These are phyloP conservation scores for Teunomyces panamensis DNA, from an alignment of 805 yeast genomes.

Conservation along the genomic window DNA sequence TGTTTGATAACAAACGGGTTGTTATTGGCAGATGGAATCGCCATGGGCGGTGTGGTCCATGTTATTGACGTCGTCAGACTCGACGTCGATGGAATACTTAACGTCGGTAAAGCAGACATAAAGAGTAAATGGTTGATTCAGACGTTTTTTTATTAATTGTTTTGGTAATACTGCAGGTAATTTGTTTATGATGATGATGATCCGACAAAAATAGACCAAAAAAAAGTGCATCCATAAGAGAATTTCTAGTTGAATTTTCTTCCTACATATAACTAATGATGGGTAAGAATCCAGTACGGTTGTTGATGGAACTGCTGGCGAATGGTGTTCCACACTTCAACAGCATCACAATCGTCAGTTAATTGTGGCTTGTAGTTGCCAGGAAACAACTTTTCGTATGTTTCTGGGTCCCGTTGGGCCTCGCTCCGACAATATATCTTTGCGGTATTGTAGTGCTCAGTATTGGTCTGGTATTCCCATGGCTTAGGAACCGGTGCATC, in stretches of 20 bases:
- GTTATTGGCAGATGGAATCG: conserved; percentile 54
- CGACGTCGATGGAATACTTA: neutral
- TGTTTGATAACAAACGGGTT: conserved; percentile 65
- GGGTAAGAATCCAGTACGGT: neutral
- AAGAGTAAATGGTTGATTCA: too few species aligned
- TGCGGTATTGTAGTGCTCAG: conserved; percentile 20
- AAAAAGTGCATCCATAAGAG: too few species aligned
- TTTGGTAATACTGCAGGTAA: too few species aligned
- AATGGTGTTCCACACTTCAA: conserved; percentile 26
- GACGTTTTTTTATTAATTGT: too few species aligned
- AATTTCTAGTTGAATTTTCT: neutral
- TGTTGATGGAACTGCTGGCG: conserved; percentile 16
- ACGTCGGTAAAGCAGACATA: neutral
- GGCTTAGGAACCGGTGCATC: conserved; percentile 70
- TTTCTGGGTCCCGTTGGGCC: conserved; percentile 12
- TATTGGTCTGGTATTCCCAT: conserved; percentile 40
- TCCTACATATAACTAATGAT: neutral
- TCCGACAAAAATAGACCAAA: neutral
- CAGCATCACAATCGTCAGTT: conserved; percentile 26
- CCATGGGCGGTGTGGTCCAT: conserved; percentile 46
- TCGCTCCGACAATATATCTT: conserved; percentile 24
- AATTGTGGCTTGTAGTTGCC: conserved; percentile 22
- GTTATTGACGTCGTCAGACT: conserved; percentile 10
- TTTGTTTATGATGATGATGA: neutral
- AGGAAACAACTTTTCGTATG: conserved; percentile 15